These are phyloP conservation scores for Goniomonas avonlea DNA, from an alignment of 78 protist species.

Conservation along the genomic window DNA sequence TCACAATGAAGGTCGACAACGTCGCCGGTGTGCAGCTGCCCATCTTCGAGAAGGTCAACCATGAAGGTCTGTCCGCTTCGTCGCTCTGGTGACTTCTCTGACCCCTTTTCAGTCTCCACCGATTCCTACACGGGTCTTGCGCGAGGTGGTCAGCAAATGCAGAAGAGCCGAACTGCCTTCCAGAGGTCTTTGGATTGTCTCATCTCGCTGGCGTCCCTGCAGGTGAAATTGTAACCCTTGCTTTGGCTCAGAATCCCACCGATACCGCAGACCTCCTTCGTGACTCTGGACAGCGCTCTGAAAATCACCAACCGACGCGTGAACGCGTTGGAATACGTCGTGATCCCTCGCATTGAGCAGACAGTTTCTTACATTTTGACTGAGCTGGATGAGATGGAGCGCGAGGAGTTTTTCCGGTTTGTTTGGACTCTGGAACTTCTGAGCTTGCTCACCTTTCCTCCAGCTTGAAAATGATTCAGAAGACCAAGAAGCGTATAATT, in stretches of 20 bases:
- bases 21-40: slow-evolving; percentile 53
- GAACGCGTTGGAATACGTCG: slow-evolving; percentile 96
- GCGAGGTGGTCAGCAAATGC: slow-evolving; percentile 85
- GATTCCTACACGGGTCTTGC: slow-evolving; percentile 75
- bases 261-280: slow-evolving; percentile 87
- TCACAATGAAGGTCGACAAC: too few species aligned
- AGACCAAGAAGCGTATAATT: too few species aligned
- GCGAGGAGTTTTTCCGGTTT: slow-evolving; percentile 86
- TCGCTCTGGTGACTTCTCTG: background rate
- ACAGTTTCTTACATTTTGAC: slow-evolving; percentile 79
- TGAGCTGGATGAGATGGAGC: slow-evolving; percentile 93
- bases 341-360: slow-evolving; percentile 76
- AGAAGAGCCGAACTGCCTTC: slow-evolving; percentile 35
- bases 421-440: too few species aligned
- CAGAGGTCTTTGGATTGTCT: slow-evolving; percentile 62
- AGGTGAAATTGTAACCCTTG: too few species aligned
- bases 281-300: slow-evolving; percentile 89
- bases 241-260: background rate
- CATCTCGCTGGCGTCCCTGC: slow-evolving; percentile 82
- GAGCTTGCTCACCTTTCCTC: too few species aligned
- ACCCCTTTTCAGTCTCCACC: background rate
- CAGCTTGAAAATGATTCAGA: too few species aligned
- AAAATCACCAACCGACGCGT: slow-evolving; percentile 97
- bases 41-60: slow-evolving; percentile 22
- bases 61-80: background rate